phyloP scores from a whole-genome alignment of 2,329 filamentous ascomycete genomes.

The Aspergillus felis region DNA sequence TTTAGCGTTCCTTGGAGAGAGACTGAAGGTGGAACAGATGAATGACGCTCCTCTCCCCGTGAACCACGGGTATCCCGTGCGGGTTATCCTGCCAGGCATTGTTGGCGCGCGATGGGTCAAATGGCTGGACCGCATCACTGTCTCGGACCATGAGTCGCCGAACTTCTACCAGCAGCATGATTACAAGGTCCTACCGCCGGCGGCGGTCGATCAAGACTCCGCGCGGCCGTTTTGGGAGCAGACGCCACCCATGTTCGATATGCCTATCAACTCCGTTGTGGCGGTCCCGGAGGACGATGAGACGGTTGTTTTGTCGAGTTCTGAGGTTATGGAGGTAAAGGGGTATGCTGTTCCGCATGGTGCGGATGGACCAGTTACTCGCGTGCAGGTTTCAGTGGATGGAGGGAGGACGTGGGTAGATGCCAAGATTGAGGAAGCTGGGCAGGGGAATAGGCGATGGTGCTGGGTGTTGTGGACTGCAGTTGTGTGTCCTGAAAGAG shows the following conservation, averaged over 20 bases:
- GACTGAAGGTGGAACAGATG: slow-evolving; percentile 33
- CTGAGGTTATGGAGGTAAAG: slow-evolving; percentile 47
- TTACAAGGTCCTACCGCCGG: slow-evolving; percentile 57
- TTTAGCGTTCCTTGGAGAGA: not conserved
- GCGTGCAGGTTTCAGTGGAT: slow-evolving; percentile 52
- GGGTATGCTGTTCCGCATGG: slow-evolving; percentile 57
- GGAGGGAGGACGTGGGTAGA: slow-evolving; percentile 49
- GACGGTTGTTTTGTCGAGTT: slow-evolving; percentile 37
- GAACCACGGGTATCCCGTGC: slow-evolving; percentile 52
- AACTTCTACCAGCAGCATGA: slow-evolving; percentile 58
- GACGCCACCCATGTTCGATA: slow-evolving; percentile 50
- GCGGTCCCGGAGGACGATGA: slow-evolving; percentile 45
- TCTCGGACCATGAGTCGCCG: slow-evolving; percentile 48
- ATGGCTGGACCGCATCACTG: slow-evolving; percentile 53
- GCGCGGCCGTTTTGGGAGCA: slow-evolving; percentile 52
- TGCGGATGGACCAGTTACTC: slow-evolving; percentile 49
- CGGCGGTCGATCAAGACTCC: slow-evolving; percentile 45
- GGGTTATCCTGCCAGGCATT: slow-evolving; percentile 51
- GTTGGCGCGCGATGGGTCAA: slow-evolving; percentile 54
- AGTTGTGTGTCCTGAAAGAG: slow-evolving; percentile 39
- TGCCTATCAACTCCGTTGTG: slow-evolving; percentile 56
- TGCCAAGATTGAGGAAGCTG: slow-evolving; percentile 36
- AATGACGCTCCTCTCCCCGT: slow-evolving; percentile 46
- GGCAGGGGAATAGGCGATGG: slow-evolving; percentile 43
- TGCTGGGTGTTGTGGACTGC: slow-evolving; percentile 55